A percentile compares a stretch with the other conserved stretches of the same genome.
phyloP scores from a whole-genome alignment of 805 yeast genomes.

The Candida pseudofarinosa region DNA sequence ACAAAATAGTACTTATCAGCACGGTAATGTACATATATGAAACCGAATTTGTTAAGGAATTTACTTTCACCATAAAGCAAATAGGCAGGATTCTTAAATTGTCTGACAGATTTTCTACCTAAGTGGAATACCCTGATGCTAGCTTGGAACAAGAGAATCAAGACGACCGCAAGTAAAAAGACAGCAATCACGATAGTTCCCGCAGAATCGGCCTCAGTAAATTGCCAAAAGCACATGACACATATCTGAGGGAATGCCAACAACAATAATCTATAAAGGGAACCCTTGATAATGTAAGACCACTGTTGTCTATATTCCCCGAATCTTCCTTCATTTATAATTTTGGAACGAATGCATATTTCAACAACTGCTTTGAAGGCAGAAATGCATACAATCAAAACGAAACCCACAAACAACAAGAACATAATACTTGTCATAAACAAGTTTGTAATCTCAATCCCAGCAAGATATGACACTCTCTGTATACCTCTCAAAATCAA shows the following conservation, averaged over 20 bases:
- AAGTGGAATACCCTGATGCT: conserved; percentile 65
- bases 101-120: conserved; percentile 66
- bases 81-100: conserved; percentile 90
- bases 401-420: conserved; percentile 72
- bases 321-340: conserved; percentile 62
- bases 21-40: conserved; percentile 84
- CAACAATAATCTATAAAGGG: conserved; percentile 75
- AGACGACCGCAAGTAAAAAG: conserved; percentile 55
- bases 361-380: conserved; percentile 70
- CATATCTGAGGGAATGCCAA: conserved; percentile 87
- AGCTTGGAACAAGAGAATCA: conserved; percentile 66
- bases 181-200: conserved; percentile 81
- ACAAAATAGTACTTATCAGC: conserved; percentile 88
- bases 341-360: conserved; percentile 52
- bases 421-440: conserved; percentile 85
- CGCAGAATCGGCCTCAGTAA: conserved; percentile 75
- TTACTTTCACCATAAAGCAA: conserved; percentile 79
- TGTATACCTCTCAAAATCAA: conserved; percentile 86
- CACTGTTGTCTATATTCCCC: conserved; percentile 77
- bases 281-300: conserved; percentile 83
- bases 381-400: conserved; percentile 50
- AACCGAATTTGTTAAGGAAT: conserved; percentile 84
- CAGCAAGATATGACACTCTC: conserved; percentile 81
- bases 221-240: conserved; percentile 84
- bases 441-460: conserved; percentile 79